Conservation (phyloP, 2,329 filamentous ascomycete species). For the Plenodomus lindquistii region DNA sequence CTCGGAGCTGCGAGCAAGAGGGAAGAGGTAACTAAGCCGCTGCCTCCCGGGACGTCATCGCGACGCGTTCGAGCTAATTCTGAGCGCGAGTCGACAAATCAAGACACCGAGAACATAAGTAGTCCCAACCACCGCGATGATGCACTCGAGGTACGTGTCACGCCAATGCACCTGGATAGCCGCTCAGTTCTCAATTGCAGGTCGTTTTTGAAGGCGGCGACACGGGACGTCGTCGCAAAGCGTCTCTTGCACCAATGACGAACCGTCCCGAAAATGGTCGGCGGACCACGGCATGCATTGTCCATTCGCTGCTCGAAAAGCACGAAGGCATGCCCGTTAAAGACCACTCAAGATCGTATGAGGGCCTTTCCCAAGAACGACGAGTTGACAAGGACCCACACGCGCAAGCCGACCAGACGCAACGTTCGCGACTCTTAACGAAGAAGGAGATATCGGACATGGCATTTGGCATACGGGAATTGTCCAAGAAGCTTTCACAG, state of each 20-base stretch:
- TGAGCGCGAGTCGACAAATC: slow-evolving; percentile 35
- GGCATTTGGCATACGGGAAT: slow-evolving; percentile 91
- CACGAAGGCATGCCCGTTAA: slow-evolving; percentile 39
- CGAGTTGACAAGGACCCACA: slow-evolving; percentile 50
- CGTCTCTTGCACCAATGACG: slow-evolving; percentile 56
- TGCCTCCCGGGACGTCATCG: slow-evolving; percentile 20
- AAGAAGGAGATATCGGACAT: slow-evolving; percentile 96
- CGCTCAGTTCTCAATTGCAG: slow-evolving; percentile 36
- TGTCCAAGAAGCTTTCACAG: slow-evolving; percentile 83
- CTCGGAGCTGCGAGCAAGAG: slow-evolving; percentile 16
- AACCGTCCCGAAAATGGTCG: slow-evolving; percentile 42
- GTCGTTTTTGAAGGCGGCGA: slow-evolving; percentile 59
- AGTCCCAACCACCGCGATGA: slow-evolving; percentile 44
- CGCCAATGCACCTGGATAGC: not conserved
- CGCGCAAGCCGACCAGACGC: slow-evolving; percentile 39
- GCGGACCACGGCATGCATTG: slow-evolving; percentile 61
- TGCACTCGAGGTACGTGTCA: slow-evolving; percentile 45
- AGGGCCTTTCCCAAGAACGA: slow-evolving; percentile 40
- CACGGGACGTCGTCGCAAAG: slow-evolving; percentile 60
- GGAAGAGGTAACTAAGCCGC: slow-evolving; percentile 35
- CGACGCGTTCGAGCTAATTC: slow-evolving; percentile 34
- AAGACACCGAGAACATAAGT: slow-evolving; percentile 32
- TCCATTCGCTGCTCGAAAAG: slow-evolving; percentile 61
- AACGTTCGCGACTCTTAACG: slow-evolving; percentile 76
- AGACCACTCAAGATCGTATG: slow-evolving; percentile 33